phyloP scores from a whole-genome alignment of 345 rosid species.

The Citrus australasica region DNA sequence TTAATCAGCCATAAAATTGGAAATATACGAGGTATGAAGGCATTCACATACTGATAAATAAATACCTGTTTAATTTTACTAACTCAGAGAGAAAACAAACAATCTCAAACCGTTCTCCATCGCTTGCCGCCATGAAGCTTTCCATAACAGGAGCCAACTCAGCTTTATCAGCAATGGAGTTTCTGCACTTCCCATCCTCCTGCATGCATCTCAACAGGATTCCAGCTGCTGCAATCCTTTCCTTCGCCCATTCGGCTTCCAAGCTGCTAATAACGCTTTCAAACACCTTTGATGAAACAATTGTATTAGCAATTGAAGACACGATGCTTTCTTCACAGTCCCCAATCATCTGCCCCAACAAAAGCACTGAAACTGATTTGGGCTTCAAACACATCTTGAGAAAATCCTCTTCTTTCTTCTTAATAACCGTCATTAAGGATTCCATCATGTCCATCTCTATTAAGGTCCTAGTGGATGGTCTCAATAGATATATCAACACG shows the following conservation, averaged over 20 bases:
- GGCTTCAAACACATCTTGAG: slow-evolving; percentile 49
- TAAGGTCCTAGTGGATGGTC: slow-evolving; percentile 39
- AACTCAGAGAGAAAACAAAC: slow-evolving; percentile 52
- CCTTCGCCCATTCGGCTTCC: slow-evolving; percentile 49
- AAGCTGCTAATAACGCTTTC: slow-evolving; percentile 44
- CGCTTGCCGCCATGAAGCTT: slow-evolving; percentile 35
- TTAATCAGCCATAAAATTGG: not conserved
- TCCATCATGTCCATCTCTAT: slow-evolving; percentile 54
- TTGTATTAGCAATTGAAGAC: slow-evolving; percentile 30
- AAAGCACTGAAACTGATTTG: slow-evolving; percentile 48
- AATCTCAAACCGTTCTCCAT: slow-evolving; percentile 45
- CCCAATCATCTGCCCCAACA: slow-evolving; percentile 45
- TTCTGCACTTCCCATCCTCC: slow-evolving; percentile 60
- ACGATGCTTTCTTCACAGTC: slow-evolving; percentile 34
- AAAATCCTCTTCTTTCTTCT: slow-evolving; percentile 34
- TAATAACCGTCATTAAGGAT: slow-evolving; percentile 37
- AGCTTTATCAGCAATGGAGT: slow-evolving; percentile 50
- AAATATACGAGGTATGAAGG: not conserved
- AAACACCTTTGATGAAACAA: slow-evolving; percentile 34
- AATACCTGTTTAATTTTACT: slow-evolving; percentile 56
- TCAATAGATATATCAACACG: slow-evolving; percentile 48
- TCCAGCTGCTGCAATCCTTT: slow-evolving; percentile 54
- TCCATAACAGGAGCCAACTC: slow-evolving; percentile 51
- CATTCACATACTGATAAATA: slow-evolving; percentile 14
- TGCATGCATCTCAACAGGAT: slow-evolving; percentile 52